Percentiles rank a stretch among this genome's conserved stretches.
These are phyloP conservation scores for Colletotrichum tamarilloi DNA, from an alignment of 2,329 filamentous ascomycete species.

Conservation along the genomic window DNA sequence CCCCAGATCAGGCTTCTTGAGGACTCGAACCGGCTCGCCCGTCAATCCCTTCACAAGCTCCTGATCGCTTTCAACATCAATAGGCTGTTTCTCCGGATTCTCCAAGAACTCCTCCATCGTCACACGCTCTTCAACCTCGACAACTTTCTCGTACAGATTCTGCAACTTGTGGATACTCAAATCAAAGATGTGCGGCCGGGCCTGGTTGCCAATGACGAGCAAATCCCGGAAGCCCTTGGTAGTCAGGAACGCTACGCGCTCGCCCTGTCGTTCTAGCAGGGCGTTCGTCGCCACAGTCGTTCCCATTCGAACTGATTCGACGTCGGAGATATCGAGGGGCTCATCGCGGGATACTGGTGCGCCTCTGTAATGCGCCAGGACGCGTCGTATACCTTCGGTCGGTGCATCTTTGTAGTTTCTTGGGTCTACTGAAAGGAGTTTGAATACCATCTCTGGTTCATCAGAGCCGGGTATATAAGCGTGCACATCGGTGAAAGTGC, in stretches of 20 bases:
- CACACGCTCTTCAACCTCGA: neutral
- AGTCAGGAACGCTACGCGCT: accelerated
- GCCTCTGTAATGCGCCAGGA: neutral
- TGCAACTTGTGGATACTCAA: neutral
- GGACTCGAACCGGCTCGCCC: neutral
- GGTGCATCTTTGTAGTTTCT: neutral
- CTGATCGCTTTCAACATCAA: neutral
- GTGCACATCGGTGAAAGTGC: neutral
- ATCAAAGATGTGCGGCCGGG: neutral
- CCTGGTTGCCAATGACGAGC: neutral
- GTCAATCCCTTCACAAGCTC: neutral
- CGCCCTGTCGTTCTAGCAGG: neutral
- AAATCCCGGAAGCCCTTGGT: neutral
- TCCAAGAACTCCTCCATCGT: neutral
- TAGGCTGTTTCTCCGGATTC: neutral
- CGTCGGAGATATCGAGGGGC: neutral
- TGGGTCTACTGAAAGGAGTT: neutral
- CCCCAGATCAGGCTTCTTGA: neutral
- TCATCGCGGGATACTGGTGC: neutral
- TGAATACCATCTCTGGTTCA: neutral
- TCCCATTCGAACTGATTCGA: neutral
- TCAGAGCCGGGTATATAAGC: neutral
- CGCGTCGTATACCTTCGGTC: neutral
- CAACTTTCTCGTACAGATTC: neutral
- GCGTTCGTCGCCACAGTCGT: neutral